Evolutionary conservation across 345 rosid genomes (phyloP).

Genomic region (Salix suchowensis): DNA sequence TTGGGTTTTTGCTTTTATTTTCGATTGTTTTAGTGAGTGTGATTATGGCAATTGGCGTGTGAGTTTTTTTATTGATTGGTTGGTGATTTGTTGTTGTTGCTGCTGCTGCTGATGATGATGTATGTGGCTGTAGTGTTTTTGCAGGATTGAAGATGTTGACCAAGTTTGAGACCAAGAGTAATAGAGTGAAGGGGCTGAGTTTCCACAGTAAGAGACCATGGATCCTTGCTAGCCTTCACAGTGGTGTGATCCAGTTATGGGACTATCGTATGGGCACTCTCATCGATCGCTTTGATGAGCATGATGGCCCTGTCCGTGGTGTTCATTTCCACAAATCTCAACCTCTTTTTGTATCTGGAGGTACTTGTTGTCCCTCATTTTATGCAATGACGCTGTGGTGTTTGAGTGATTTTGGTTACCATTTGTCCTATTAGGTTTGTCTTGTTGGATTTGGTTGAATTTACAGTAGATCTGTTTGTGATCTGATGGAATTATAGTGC

Average conservation of each 20-base stretch:
- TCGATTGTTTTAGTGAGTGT: neutral
- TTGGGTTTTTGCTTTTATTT: neutral
- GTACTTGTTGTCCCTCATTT: slow-evolving; percentile 23
- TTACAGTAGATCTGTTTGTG: neutral
- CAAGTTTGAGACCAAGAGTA: slow-evolving; percentile 97
- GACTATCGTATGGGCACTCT: slow-evolving; percentile 97
- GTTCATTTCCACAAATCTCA: slow-evolving; percentile 93
- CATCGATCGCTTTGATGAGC: slow-evolving; percentile 91
- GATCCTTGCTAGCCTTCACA: slow-evolving; percentile 98
- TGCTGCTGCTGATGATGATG: neutral
- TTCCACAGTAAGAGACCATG: slow-evolving; percentile 95
- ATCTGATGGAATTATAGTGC: neutral
- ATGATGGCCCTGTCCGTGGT: slow-evolving; percentile 98
- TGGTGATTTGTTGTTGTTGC: neutral
- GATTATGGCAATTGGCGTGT: neutral
- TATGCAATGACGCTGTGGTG: neutral
- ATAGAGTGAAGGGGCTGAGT: slow-evolving; percentile 93
- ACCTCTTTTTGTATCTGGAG: slow-evolving; percentile 94
- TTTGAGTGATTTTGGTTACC: neutral
- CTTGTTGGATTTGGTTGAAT: neutral
- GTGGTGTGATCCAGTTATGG: slow-evolving; percentile 99
- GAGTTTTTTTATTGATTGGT: neutral
- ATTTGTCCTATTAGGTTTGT: neutral
- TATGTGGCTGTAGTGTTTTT: neutral
- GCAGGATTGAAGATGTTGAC: slow-evolving; percentile 59